Evolutionary conservation across 2,329 filamentous ascomycete species (phyloP), one percentile per base, ranked within the genome.

Genomic region (Amylocarpus encephaloides): DNA sequence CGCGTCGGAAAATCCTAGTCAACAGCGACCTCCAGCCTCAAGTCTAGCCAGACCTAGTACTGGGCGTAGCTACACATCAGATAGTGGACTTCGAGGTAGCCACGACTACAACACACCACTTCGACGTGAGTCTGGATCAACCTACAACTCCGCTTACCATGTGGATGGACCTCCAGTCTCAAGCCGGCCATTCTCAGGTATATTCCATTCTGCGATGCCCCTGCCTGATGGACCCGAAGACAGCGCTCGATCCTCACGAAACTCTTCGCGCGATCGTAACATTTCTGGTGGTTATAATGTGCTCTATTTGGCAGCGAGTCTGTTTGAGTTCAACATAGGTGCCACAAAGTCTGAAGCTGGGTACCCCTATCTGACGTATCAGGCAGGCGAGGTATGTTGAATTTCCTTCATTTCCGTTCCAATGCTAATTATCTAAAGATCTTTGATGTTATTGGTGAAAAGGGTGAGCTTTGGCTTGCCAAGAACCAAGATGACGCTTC

Each of bases 291-390:
- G 81, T 18, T 85, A 84, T 56, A 86, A 84, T 50, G 81, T 95
- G 6, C 73, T 97, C 41, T 98, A 95, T 76, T 76, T 96, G 15
- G 93, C 91, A 12, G 93, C 92, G 16, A 95, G 88, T 61, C 78
- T 97, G 30, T 97, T 95, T 65, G 91, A 97, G 67, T 98, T 97
- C 72, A 94, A 95, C 63, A 97, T 97, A 64, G 88, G 92, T 64
- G 88, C 87, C 19, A 87, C 90, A 22, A 88, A 95, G 61, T 83
- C 88, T 51, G 93, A 97, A 70, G 92, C 87, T 53, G 93, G 93
- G 19, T 97, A 95, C 69, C 91, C 92, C 16, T 98, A 98, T 67
- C 74, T 98, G 54, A 93, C 90, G 40, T 98, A 98, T 70, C 88
- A 92, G 59, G 88, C 91, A 47, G 93, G 93, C 58, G 93, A 98